A percentile compares a stretch with the other conserved stretches of the same genome.
These are phyloP conservation scores for Aspergillus neoniger DNA, from an alignment of 2,329 filamentous ascomycete species.

Conservation along the genomic window DNA sequence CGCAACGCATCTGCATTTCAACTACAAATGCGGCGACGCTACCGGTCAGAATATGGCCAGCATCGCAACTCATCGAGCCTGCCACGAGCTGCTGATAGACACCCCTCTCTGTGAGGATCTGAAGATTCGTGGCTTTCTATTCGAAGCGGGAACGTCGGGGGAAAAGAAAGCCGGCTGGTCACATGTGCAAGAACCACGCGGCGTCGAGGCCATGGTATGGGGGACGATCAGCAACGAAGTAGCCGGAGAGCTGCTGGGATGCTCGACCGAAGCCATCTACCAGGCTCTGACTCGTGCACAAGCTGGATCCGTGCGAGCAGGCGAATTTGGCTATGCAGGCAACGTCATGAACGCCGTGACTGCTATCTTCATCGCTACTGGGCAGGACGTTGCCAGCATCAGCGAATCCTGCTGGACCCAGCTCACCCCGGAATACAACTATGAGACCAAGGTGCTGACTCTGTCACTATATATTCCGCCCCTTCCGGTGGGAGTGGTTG, in stretches of 20 bases:
- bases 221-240: slow-evolving; percentile 20
- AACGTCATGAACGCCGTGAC: slow-evolving; percentile 24
- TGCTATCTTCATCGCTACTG: slow-evolving; percentile 28
- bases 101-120: not conserved
- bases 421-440: slow-evolving; percentile 22
- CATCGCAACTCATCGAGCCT: slow-evolving; percentile 30
- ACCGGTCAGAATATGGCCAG: slow-evolving; percentile 36
- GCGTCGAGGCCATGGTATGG: slow-evolving; percentile 30
- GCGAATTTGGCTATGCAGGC: slow-evolving; percentile 18
- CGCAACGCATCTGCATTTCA: slow-evolving; percentile 26
- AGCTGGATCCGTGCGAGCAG: slow-evolving; percentile 20
- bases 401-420: slow-evolving; percentile 25
- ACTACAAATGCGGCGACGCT: slow-evolving; percentile 30
- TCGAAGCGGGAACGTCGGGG: slow-evolving; percentile 27
- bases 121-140: slow-evolving; percentile 6
- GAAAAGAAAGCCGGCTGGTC: slow-evolving; percentile 31
- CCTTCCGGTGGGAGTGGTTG: slow-evolving; percentile 26
- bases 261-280: slow-evolving; percentile 16
- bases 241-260: slow-evolving; percentile 21
- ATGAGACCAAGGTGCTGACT: slow-evolving; percentile 21
- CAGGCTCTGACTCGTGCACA: slow-evolving; percentile 8
- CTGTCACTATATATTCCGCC: slow-evolving; percentile 28
- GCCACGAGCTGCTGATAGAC: slow-evolving; percentile 10
- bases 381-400: slow-evolving; percentile 26
- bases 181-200: slow-evolving; percentile 23